A percentile compares a stretch with the other conserved stretches of the same genome.
Conservation (phyloP, 441 rosid species). For the Erysimum cheiri region DNA sequence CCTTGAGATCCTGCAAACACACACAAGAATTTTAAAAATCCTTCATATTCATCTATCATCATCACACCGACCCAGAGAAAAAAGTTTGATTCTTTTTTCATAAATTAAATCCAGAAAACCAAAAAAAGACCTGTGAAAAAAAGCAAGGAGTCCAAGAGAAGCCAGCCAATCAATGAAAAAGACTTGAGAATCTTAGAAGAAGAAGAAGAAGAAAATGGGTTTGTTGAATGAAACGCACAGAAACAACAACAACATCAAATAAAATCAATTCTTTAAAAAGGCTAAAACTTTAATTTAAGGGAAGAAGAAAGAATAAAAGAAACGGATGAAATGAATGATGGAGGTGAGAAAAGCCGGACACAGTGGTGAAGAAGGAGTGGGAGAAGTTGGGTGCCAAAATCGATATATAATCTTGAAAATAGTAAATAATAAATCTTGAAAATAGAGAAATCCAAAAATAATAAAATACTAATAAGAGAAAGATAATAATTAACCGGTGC, state of each 20-base stretch:
- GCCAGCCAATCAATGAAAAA: constrained; percentile 34
- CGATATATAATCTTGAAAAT: too few species aligned
- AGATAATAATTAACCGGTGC: constrained; percentile 22
- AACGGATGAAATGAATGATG: constrained; percentile 34
- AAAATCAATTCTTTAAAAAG: not conserved
- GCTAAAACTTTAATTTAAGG: constrained; percentile 7
- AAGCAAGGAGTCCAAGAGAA: constrained; percentile 8
- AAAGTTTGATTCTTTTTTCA: not conserved
- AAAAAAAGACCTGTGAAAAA: not conserved
- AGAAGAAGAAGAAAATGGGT: constrained; percentile 8
- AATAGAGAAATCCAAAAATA: constrained; percentile 20
- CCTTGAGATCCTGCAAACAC: constrained; percentile 38
- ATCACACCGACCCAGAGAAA: not conserved
- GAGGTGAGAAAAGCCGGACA: constrained; percentile 16
- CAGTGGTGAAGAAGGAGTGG: constrained; percentile 40
- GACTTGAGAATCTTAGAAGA: constrained; percentile 40
- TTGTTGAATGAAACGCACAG: constrained; percentile 23
- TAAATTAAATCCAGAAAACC: not conserved
- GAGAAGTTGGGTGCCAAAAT: constrained; percentile 33
- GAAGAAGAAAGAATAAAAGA: constrained; percentile 22
- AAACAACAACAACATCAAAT: constrained; percentile 19
- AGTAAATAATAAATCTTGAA: constrained; percentile 15
- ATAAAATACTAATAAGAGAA: not conserved
- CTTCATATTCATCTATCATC: not conserved
- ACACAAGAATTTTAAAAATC: not conserved